These are phyloP conservation scores for Suhomyces tanzawaensis DNA, from an alignment of 805 yeast genomes.

Conservation along the genomic window DNA sequence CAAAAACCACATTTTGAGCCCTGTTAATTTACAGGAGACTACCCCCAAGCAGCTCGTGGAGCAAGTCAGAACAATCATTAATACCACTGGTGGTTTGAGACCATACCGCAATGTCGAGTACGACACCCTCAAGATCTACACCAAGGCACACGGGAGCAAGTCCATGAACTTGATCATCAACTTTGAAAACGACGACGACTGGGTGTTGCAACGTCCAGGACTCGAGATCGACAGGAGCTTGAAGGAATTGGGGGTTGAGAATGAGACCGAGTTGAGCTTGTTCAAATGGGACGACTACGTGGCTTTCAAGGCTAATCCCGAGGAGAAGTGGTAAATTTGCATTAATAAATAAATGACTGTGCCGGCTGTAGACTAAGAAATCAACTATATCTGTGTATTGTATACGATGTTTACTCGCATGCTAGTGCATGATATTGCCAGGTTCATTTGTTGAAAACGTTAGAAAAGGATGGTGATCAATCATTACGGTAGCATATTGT, in stretches of 20 bases:
- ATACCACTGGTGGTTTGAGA: conserved; percentile 65
- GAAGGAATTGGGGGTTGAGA: conserved; percentile 50
- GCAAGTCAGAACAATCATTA: conserved; percentile 42
- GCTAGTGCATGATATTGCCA: too few relatives aligned
- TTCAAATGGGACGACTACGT: conserved; percentile 68
- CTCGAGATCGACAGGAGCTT: conserved; percentile 21
- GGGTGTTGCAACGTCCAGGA: conserved; percentile 46
- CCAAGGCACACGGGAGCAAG: conserved; percentile 93
- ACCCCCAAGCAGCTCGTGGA: conserved; percentile 66
- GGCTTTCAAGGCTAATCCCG: conserved; percentile 75
- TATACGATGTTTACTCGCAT: too few relatives aligned
- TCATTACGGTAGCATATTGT: too few relatives aligned
- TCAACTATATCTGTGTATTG: too few relatives aligned
- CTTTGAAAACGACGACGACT: conserved; percentile 73
- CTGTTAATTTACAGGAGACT: conserved; percentile 66
- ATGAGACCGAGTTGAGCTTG: conserved; percentile 90
- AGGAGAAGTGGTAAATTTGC: conserved; percentile 71
- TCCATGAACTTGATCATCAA: conserved; percentile 90
- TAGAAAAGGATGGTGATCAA: too few relatives aligned
- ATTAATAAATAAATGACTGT: too few relatives aligned
- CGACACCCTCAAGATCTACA: conserved; percentile 80
- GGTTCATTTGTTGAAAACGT: too few relatives aligned
- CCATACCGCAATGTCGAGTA: conserved; percentile 78
- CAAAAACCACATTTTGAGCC: conserved; percentile 65
- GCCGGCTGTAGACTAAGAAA: too few relatives aligned